Conservation (phyloP, 2,329 filamentous ascomycete genomes). For the Trichoderma aggressivum region DNA sequence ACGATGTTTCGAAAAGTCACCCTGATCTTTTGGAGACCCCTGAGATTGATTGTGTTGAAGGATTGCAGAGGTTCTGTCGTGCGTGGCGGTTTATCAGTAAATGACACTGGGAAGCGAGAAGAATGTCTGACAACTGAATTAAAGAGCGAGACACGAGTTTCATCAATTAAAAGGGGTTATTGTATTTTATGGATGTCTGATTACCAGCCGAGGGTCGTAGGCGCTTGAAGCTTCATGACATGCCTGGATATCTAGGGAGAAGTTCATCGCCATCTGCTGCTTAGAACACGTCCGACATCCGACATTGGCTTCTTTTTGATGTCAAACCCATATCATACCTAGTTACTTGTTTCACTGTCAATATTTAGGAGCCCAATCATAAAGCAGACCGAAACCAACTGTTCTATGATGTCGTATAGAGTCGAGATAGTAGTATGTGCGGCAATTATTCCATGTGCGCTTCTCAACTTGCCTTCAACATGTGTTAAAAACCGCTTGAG, state of each 20-base stretch:
- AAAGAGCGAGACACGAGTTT: neutral
- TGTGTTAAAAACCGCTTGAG: neutral
- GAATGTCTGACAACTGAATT: neutral
- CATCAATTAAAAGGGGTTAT: neutral
- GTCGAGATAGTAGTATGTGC: neutral
- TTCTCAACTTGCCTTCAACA: neutral
- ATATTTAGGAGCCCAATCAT: neutral
- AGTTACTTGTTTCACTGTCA: neutral
- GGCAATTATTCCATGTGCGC: neutral
- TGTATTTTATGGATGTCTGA: neutral
- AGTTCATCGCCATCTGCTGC: neutral
- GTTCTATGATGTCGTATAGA: neutral
- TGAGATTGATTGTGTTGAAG: neutral
- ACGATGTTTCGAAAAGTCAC: neutral
- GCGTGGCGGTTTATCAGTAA: neutral
- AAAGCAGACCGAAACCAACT: neutral
- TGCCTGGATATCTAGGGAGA: neutral
- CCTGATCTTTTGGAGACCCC: neutral
- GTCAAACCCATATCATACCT: neutral
- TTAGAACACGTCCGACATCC: neutral
- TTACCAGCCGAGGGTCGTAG: neutral
- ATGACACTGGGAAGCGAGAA: neutral
- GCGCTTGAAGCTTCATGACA: neutral
- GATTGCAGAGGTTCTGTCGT: neutral
- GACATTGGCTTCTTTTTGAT: neutral